Evolutionary conservation across 2,329 filamentous ascomycete species (phyloP).

Genomic region (Aspergillus sp.): DNA sequence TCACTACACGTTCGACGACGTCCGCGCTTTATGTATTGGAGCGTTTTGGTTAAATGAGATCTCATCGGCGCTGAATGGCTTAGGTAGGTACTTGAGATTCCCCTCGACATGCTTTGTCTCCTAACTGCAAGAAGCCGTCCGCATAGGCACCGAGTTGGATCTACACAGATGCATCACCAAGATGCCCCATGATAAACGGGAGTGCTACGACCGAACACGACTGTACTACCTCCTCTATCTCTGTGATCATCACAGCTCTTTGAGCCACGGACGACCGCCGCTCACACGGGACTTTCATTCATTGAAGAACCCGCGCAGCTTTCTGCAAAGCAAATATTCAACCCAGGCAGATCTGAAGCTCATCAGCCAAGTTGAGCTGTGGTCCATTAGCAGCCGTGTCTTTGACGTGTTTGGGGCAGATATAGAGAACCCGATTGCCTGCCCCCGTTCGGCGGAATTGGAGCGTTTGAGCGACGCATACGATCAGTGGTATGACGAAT

Average conservation of each 20-base stretch:
- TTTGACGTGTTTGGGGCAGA: neutral
- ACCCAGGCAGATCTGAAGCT: conserved; percentile 15
- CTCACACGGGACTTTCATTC: conserved; percentile 33
- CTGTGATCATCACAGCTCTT: conserved; percentile 35
- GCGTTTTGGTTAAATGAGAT: neutral
- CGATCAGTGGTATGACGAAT: conserved; percentile 8
- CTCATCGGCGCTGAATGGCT: neutral
- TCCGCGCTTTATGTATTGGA: conserved; percentile 2
- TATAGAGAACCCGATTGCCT: conserved; percentile 6
- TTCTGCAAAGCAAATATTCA: conserved; percentile 30
- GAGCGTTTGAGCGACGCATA: conserved; percentile 1
- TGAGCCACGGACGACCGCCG: conserved; percentile 33
- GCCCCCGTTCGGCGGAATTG: conserved; percentile 3
- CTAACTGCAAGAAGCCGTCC: neutral
- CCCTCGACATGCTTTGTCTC: neutral
- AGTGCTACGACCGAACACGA: conserved; percentile 22
- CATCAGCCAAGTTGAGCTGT: conserved; percentile 3
- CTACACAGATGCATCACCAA: conserved; percentile 23
- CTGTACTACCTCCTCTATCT: conserved; percentile 35
- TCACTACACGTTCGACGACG: conserved; percentile 23
- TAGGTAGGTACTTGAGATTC: neutral
- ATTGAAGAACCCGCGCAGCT: conserved; percentile 25
- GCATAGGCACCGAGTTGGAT: conserved; percentile 14
- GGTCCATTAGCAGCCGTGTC: neutral
- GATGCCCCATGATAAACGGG: conserved; percentile 17